phyloP scores from a whole-genome alignment of 352 stramenopile genomes.

The Phytophthora hibernalis region DNA sequence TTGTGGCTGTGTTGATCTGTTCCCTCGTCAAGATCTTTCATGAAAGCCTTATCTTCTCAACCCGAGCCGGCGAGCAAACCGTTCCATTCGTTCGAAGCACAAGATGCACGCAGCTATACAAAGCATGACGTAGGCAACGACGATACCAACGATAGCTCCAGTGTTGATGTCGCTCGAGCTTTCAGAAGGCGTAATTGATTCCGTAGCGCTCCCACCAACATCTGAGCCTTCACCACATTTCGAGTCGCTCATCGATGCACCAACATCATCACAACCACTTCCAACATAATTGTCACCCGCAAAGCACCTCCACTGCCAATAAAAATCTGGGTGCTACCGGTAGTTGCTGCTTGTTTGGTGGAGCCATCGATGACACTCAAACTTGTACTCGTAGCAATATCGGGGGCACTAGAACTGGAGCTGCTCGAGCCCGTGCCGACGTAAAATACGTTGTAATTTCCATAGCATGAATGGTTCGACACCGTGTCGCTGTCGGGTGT shows the following conservation, averaged over 20 bases:
- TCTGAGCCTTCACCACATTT: conserved; percentile 10
- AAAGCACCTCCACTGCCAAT: background rate
- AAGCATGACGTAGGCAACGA: conserved; percentile 28
- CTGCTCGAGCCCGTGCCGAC: background rate
- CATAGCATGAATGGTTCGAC: conserved; percentile 31
- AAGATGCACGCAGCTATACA: conserved; percentile 22
- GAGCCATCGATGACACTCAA: background rate
- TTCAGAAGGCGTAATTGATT: conserved; percentile 7
- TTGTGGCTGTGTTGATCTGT: background rate
- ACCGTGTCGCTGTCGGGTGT: conserved; percentile 21
- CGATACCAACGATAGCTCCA: conserved; percentile 26
- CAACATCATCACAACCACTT: background rate
- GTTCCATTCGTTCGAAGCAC: conserved; percentile 30
- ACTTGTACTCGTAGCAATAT: conserved; percentile 3
- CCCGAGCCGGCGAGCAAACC: conserved; percentile 11
- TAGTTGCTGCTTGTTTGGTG: no score
- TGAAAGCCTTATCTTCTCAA: conserved; percentile 10
- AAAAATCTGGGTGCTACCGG: conserved; percentile 4
- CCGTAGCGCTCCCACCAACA: background rate
- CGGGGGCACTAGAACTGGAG: conserved; percentile 1
- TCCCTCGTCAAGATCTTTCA: no score
- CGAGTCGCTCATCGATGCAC: background rate
- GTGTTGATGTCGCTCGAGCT: conserved; percentile 21
- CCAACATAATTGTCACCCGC: background rate
- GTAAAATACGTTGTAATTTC: conserved; percentile 29